Conservation (phyloP, 2,329 filamentous ascomycete species). For the Beauveria australis region DNA sequence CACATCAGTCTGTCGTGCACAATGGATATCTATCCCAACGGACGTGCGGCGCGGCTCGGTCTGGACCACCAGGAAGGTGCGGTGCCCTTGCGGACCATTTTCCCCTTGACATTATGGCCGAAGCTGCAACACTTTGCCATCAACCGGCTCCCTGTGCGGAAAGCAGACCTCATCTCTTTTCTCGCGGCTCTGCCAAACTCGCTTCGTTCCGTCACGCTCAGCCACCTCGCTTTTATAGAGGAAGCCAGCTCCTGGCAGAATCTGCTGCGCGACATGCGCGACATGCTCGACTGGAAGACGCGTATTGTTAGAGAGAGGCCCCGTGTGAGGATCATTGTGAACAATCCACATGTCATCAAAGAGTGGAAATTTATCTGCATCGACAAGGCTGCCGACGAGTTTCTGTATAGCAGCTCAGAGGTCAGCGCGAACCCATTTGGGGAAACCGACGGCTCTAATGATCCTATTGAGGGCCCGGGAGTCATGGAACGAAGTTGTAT, state of each 20-base stretch:
- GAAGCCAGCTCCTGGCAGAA: neutral
- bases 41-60: neutral
- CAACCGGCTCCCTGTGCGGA: neutral
- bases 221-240: neutral
- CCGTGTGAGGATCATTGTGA: neutral
- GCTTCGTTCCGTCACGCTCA: neutral
- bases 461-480: neutral
- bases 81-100: constrained; percentile 19
- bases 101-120: constrained; percentile 22
- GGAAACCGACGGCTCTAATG: neutral
- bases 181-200: neutral
- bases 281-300: neutral
- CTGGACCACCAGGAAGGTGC: neutral
- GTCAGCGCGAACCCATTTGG: neutral
- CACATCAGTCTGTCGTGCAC: constrained; percentile 18
- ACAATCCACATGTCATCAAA: neutral
- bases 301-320: neutral
- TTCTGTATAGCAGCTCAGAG: neutral
- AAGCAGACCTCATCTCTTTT: neutral
- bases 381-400: neutral
- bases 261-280: neutral
- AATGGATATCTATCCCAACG: constrained; percentile 9
- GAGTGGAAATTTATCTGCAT: neutral
- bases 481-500: neutral
- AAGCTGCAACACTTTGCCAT: constrained; percentile 24